Percentiles rank a stretch among this genome's conserved stretches.
Evolutionary conservation across 2,329 filamentous ascomycete genomes (phyloP).

Genomic region (Fusarium irregulare): DNA sequence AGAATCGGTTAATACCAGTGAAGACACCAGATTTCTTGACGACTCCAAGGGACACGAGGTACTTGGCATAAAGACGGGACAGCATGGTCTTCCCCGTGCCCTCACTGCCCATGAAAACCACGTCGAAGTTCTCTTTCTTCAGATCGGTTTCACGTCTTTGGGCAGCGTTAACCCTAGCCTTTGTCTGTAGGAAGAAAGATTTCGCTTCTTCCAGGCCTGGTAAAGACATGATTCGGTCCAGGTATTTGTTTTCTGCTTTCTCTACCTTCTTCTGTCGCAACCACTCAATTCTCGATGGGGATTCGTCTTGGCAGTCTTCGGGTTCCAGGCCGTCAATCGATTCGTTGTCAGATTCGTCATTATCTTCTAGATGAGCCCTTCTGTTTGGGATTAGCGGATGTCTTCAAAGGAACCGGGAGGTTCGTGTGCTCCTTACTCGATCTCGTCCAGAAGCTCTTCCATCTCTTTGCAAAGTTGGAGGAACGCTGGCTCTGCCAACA

Average conservation of each 20-base stretch:
- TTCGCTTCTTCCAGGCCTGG: conserved; percentile 73
- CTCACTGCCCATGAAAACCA: conserved; percentile 47
- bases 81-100: conserved; percentile 49
- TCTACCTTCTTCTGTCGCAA: conserved; percentile 58
- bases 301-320: conserved; percentile 52
- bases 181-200: conserved; percentile 60
- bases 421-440: conserved; percentile 42
- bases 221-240: conserved; percentile 71
- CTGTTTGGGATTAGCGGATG: conserved; percentile 25
- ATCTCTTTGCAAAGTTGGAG: conserved; percentile 44
- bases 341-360: conserved; percentile 43
- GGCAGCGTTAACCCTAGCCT: conserved; percentile 61
- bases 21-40: conserved; percentile 57
- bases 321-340: conserved; percentile 47
- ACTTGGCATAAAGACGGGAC: conserved; percentile 47
- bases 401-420: not conserved
- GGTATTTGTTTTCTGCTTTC: conserved; percentile 60
- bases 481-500: conserved; percentile 45
- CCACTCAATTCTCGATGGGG: conserved; percentile 54
- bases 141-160: conserved; percentile 61
- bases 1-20: conserved; percentile 49
- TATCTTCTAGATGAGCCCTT: conserved; percentile 26
- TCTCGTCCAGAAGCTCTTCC: conserved; percentile 47
- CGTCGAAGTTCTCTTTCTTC: conserved; percentile 55
- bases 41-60: conserved; percentile 45